Conservation (phyloP, 148 eudicot genomes). For the Dysphania ambrosioides region DNA sequence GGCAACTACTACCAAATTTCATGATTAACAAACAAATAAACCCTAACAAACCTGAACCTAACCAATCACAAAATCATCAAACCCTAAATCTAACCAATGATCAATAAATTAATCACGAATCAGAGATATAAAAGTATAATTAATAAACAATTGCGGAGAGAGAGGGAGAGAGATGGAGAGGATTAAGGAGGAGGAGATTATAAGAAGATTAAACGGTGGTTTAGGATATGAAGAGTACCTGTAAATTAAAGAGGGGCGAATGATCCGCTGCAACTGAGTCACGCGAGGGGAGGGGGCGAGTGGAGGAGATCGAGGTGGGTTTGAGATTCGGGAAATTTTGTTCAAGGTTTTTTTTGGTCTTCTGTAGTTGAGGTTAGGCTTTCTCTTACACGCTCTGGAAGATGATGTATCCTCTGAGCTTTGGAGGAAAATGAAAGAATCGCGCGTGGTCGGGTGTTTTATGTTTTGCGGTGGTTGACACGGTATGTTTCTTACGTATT, state of each 20-base stretch:
- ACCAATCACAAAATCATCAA: not conserved
- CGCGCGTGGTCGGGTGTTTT: not conserved
- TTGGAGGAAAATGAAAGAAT: not conserved
- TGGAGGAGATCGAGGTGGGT: conserved; percentile 25
- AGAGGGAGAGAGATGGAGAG: not conserved
- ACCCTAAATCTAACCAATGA: not conserved
- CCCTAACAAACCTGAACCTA: not conserved
- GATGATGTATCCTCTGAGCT: not conserved
- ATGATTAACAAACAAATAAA: no score
- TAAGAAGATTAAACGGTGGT: not conserved
- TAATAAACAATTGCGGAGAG: not conserved
- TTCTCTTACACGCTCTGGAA: not conserved
- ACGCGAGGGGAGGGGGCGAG: conserved; percentile 62
- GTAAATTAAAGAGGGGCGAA: not conserved
- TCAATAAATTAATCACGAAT: not conserved
- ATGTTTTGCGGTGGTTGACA: conserved; percentile 18
- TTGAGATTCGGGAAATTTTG: not conserved
- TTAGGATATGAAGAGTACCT: not conserved
- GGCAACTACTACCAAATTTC: no score
- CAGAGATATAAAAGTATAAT: not conserved
- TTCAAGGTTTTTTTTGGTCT: not conserved
- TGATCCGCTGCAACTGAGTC: conserved; percentile 4
- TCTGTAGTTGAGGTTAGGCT: not conserved
- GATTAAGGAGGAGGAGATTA: not conserved
- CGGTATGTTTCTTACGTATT: conserved; percentile 2